Conservation (phyloP, 768 basidiomycete genomes). For the Boletus rubescentipes region DNA sequence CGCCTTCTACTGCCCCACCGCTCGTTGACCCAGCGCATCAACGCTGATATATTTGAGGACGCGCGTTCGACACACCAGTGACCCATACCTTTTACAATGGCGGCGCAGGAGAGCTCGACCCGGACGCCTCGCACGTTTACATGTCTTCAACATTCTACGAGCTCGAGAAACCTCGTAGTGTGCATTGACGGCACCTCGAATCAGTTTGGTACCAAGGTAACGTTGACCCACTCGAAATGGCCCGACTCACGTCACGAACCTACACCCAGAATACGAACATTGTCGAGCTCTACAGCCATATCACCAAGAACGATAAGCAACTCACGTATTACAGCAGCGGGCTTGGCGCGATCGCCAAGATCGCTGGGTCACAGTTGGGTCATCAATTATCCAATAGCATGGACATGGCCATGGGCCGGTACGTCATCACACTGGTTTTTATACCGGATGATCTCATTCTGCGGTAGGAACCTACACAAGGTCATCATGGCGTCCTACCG, state of each 20-base stretch:
- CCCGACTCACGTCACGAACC: neutral
- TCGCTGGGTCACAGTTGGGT: slow-evolving; percentile 14
- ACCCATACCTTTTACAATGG: neutral
- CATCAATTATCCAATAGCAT: slow-evolving; percentile 27
- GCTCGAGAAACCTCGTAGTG: slow-evolving; percentile 26
- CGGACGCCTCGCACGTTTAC: neutral
- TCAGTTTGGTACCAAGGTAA: slow-evolving; percentile 36
- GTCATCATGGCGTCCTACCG: slow-evolving; percentile 37
- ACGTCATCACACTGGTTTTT: neutral
- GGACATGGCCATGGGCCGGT: slow-evolving; percentile 42
- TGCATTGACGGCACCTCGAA: slow-evolving; percentile 44
- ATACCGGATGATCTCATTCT: neutral
- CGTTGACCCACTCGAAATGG: neutral
- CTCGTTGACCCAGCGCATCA: neutral
- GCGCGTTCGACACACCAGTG: neutral
- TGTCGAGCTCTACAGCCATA: slow-evolving; percentile 38
- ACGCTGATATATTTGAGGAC: neutral
- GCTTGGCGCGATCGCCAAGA: slow-evolving; percentile 36
- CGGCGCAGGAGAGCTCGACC: neutral
- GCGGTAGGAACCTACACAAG: slow-evolving; percentile 35
- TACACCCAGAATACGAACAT: slow-evolving; percentile 40
- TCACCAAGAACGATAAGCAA: slow-evolving; percentile 35
- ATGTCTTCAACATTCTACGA: neutral
- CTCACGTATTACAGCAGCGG: slow-evolving; percentile 44
- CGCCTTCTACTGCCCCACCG: neutral